Conservation (phyloP, 352 stramenopile species). For the Thalassiosira hispida region DNA sequence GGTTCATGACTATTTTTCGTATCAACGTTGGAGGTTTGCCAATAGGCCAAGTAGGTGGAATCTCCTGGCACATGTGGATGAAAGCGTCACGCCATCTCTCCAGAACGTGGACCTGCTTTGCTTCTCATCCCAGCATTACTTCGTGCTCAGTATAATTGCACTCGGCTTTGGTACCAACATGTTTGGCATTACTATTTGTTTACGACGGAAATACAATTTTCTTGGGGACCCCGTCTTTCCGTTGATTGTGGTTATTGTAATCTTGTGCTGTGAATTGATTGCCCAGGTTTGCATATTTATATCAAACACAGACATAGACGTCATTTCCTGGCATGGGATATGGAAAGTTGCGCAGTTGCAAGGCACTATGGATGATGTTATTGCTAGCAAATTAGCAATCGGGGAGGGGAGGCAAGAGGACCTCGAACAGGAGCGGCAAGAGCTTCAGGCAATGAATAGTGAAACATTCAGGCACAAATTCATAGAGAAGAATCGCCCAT, state of each 20-base stretch:
- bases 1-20: slow-evolving; percentile 96
- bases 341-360: slow-evolving; percentile 93
- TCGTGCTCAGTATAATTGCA: slow-evolving; percentile 88
- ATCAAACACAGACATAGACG: slow-evolving; percentile 84
- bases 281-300: slow-evolving; percentile 78
- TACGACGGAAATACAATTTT: slow-evolving; percentile 92
- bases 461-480: slow-evolving; percentile 96
- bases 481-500: slow-evolving; percentile 95
- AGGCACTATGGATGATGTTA: slow-evolving; percentile 94
- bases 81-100: slow-evolving; percentile 91
- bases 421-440: slow-evolving; percentile 93
- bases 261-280: slow-evolving; percentile 86
- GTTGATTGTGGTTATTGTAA: slow-evolving; percentile 89
- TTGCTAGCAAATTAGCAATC: slow-evolving; percentile 93
- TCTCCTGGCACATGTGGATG: slow-evolving; percentile 89
- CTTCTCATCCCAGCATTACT: slow-evolving; percentile 94
- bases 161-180: slow-evolving; percentile 88
- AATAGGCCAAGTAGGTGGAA: slow-evolving; percentile 93
- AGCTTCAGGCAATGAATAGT: slow-evolving; percentile 95
- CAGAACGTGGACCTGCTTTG: slow-evolving; percentile 95
- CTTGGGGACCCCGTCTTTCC: slow-evolving; percentile 91
- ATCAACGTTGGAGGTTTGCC: slow-evolving; percentile 94
- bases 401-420: slow-evolving; percentile 93
- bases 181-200: slow-evolving; percentile 92
- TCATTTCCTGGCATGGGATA: slow-evolving; percentile 82